Conservation (phyloP, 1,139 yeast genomes). For the Lodderomyces beijingensis region DNA sequence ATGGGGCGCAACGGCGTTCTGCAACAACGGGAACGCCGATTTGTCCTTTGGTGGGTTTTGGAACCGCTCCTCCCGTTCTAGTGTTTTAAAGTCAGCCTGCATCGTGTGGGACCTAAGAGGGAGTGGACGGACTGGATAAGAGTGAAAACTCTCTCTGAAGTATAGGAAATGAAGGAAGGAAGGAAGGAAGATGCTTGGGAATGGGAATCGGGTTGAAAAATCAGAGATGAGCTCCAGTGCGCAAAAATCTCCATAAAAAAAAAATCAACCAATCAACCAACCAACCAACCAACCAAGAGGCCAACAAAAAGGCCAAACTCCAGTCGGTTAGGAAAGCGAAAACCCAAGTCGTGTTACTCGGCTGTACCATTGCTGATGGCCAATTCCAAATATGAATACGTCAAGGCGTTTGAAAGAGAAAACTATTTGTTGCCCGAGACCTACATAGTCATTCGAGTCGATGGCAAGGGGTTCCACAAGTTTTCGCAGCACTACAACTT, state of each 20-base stretch:
- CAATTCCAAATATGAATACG: slow-evolving; percentile 80
- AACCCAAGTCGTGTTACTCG: too few species aligned
- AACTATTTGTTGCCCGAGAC: slow-evolving; percentile 72
- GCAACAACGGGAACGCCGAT: slow-evolving; percentile 65
- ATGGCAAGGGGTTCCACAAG: slow-evolving; percentile 91
- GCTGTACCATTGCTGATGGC: too few species aligned
- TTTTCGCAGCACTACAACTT: slow-evolving; percentile 72
- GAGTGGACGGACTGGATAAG: too few species aligned
- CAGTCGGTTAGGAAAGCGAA: neutral
- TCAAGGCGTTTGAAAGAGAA: slow-evolving; percentile 73
- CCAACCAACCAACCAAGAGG: neutral
- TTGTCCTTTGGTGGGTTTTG: slow-evolving; percentile 86
- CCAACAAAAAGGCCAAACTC: neutral
- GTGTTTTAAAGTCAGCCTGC: slow-evolving; percentile 64
- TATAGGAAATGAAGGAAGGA: neutral
- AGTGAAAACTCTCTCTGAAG: too few species aligned
- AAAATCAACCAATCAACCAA: neutral
- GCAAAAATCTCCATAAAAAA: neutral
- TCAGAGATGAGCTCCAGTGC: slow-evolving; percentile 1
- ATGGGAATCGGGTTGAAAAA: neutral
- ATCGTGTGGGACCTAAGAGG: slow-evolving; percentile 4
- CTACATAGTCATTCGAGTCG: slow-evolving; percentile 79
- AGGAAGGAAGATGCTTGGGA: neutral
- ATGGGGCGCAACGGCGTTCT: slow-evolving; percentile 91
- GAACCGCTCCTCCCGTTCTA: slow-evolving; percentile 83